Percentiles rank a stretch among this genome's conserved stretches.
These are phyloP conservation scores for Botrytis fragariae DNA, from an alignment of 2,329 filamentous ascomycete species.

Conservation along the genomic window DNA sequence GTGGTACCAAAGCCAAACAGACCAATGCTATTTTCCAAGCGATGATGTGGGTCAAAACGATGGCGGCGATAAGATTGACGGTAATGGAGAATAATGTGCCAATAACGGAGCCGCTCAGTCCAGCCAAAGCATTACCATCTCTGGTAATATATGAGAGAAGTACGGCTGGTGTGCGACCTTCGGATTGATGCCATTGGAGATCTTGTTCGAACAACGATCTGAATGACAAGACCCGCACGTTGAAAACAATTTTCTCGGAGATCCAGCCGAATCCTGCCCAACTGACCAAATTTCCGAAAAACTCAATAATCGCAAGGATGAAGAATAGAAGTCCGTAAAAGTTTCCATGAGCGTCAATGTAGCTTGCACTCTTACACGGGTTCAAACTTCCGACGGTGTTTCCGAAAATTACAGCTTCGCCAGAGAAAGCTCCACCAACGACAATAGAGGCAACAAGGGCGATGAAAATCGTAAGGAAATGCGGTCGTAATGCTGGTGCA, in stretches of 20 bases:
- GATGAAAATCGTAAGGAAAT: slow-evolving; percentile 33
- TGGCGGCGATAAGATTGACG: slow-evolving; percentile 65
- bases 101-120: slow-evolving; percentile 67
- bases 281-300: slow-evolving; percentile 61
- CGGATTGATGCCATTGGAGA: slow-evolving; percentile 69
- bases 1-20: slow-evolving; percentile 42
- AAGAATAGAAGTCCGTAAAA: slow-evolving; percentile 47
- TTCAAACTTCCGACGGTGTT: slow-evolving; percentile 51
- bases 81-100: slow-evolving; percentile 66
- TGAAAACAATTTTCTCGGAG: slow-evolving; percentile 64
- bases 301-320: slow-evolving; percentile 53
- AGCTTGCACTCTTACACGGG: slow-evolving; percentile 40
- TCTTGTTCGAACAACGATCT: slow-evolving; percentile 64
- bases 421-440: slow-evolving; percentile 54
- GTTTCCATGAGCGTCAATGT: slow-evolving; percentile 35
- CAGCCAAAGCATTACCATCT: slow-evolving; percentile 64
- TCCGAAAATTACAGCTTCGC: slow-evolving; percentile 56
- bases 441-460: slow-evolving; percentile 48
- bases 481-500: slow-evolving; percentile 19
- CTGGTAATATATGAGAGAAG: slow-evolving; percentile 68
- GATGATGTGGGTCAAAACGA: slow-evolving; percentile 67
- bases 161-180: slow-evolving; percentile 57
- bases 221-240: slow-evolving; percentile 51
- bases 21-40: slow-evolving; percentile 72
- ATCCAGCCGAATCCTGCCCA: slow-evolving; percentile 52